A percentile compares a stretch with the other conserved stretches of the same genome.
Conservation (phyloP, 768 basidiomycete genomes). For the Boletellus ananiceps region DNA sequence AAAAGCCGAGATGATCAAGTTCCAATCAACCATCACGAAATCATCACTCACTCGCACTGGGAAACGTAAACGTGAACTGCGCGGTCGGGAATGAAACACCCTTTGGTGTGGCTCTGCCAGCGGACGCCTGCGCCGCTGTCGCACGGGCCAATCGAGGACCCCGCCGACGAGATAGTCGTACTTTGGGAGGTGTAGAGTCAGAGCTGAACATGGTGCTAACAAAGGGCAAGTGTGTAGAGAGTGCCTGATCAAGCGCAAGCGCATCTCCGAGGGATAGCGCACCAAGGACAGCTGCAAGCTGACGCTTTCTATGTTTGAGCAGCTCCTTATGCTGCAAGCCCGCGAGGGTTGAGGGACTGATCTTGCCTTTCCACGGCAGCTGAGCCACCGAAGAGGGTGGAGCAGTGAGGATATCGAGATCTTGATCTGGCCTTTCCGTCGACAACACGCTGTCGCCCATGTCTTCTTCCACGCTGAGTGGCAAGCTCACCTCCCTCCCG, state of each 20-base stretch:
- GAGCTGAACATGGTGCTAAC: slow-evolving; percentile 34
- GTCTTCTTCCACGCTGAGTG: slow-evolving; percentile 43
- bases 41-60: slow-evolving; percentile 66
- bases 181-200: slow-evolving; percentile 29
- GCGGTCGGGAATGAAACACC: slow-evolving; percentile 45
- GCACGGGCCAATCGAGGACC: slow-evolving; percentile 49
- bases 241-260: slow-evolving; percentile 72
- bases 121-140: slow-evolving; percentile 22
- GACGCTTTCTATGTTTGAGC: slow-evolving; percentile 62
- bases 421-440: slow-evolving; percentile 23
- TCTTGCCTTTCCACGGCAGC: slow-evolving; percentile 37
- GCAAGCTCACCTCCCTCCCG: slow-evolving; percentile 41
- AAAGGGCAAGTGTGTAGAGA: slow-evolving; percentile 44
- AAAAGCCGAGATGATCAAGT: slow-evolving; percentile 26
- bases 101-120: slow-evolving; percentile 6
- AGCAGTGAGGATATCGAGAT: slow-evolving; percentile 19
- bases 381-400: slow-evolving; percentile 20
- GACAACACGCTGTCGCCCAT: slow-evolving; percentile 26
- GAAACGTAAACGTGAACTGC: slow-evolving; percentile 59
- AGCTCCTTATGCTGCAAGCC: slow-evolving; percentile 74
- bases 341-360: slow-evolving; percentile 58
- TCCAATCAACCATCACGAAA: slow-evolving; percentile 21
- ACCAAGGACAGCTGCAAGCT: slow-evolving; percentile 66
- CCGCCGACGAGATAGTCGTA: slow-evolving; percentile 53
- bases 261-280: slow-evolving; percentile 63